Evolutionary conservation across 805 yeast species (phyloP).

Genomic region (Lipomyces sp.): DNA sequence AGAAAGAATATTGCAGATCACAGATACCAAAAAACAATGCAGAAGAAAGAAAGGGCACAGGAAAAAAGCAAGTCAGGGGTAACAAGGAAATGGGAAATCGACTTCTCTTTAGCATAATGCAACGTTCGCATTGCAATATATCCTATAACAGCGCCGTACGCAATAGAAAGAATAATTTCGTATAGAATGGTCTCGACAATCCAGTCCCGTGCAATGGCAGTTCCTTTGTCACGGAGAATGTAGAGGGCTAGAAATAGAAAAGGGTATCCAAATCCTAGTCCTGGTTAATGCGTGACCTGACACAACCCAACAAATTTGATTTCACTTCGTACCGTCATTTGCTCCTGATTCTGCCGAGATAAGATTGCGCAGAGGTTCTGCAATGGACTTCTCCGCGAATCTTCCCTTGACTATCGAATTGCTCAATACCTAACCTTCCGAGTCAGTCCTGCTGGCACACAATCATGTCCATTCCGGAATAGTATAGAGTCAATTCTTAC

Average conservation of each 20-base stretch:
- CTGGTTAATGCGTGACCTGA: background rate
- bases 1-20: background rate
- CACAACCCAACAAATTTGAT: background rate
- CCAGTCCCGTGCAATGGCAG: conserved; percentile 67
- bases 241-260: conserved; percentile 65
- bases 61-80: background rate
- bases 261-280: conserved; percentile 58
- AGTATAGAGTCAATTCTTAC: conserved; percentile 45
- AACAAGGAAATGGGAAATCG: conserved; percentile 3
- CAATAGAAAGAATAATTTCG: conserved; percentile 62
- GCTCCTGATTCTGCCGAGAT: conserved; percentile 75
- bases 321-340: conserved; percentile 52
- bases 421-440: conserved; percentile 49
- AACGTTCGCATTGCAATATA: conserved; percentile 56
- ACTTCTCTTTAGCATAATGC: conserved; percentile 56
- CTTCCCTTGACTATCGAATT: conserved; percentile 75
- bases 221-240: conserved; percentile 56
- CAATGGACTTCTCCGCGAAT: conserved; percentile 65
- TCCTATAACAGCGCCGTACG: conserved; percentile 59
- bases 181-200: conserved; percentile 62
- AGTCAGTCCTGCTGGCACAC: background rate
- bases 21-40: background rate
- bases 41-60: background rate
- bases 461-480: background rate
- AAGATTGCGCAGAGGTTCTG: conserved; percentile 64